Conservation (phyloP, 176 grass and related monocot genomes). For the Calamus simplicifolius region DNA sequence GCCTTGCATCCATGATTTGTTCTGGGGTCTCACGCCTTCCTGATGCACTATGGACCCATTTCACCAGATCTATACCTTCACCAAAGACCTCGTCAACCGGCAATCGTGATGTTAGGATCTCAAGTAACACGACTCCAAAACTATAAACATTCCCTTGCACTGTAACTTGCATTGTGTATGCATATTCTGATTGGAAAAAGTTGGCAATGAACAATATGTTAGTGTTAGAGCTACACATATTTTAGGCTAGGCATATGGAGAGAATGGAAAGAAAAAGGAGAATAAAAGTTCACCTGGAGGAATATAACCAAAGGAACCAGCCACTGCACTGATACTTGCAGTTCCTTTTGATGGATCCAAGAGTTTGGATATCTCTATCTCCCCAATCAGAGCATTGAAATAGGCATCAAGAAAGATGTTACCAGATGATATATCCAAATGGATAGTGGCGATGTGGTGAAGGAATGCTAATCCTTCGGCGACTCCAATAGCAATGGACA, state of each 20-base stretch:
- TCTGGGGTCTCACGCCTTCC: slow-evolving; percentile 63
- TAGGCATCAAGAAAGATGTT: slow-evolving; percentile 63
- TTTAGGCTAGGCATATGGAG: background rate
- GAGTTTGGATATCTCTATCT: slow-evolving; percentile 90
- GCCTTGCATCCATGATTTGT: slow-evolving; percentile 89
- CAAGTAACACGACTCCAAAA: slow-evolving; percentile 78
- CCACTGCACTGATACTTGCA: slow-evolving; percentile 86
- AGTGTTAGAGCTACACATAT: too few relatives aligned
- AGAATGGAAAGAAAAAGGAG: slow-evolving; percentile 1
- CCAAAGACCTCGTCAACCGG: slow-evolving; percentile 77
- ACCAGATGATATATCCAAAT: slow-evolving; percentile 80
- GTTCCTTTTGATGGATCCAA: slow-evolving; percentile 89
- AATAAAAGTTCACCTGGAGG: slow-evolving; percentile 60
- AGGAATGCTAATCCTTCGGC: slow-evolving; percentile 77
- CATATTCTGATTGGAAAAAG: slow-evolving; percentile 63
- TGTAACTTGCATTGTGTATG: slow-evolving; percentile 96
- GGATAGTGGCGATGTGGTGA: slow-evolving; percentile 79
- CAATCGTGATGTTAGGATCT: slow-evolving; percentile 79
- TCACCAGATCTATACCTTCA: slow-evolving; percentile 83
- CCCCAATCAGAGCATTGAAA: slow-evolving; percentile 65
- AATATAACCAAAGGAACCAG: slow-evolving; percentile 91
- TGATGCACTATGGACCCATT: slow-evolving; percentile 72
- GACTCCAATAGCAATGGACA: slow-evolving; percentile 59
- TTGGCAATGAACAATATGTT: too few relatives aligned
- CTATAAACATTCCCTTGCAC: slow-evolving; percentile 90